A percentile compares a stretch with the other conserved stretches of the same genome.
phyloP scores from a whole-genome alignment of 2,329 filamentous ascomycete genomes.

The Diaporthe sp. region DNA sequence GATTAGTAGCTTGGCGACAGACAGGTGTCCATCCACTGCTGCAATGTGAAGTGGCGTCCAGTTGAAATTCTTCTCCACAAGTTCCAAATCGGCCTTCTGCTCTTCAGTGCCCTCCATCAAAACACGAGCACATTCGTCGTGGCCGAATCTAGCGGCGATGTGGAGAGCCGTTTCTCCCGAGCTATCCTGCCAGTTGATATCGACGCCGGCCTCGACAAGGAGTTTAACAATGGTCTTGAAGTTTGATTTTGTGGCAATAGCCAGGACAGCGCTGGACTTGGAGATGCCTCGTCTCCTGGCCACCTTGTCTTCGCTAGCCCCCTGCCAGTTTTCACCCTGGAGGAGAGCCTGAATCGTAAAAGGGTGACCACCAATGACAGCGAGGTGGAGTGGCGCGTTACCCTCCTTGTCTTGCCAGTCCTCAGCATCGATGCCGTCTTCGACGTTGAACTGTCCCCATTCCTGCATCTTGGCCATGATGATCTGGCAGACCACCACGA shows the following conservation, averaged over 20 bases:
- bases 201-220: slow-evolving; percentile 88
- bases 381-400: slow-evolving; percentile 89
- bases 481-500: slow-evolving; percentile 88
- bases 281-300: slow-evolving; percentile 76
- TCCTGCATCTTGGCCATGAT: slow-evolving; percentile 89
- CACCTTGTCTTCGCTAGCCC: slow-evolving; percentile 69
- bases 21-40: slow-evolving; percentile 85
- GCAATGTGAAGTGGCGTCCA: slow-evolving; percentile 98
- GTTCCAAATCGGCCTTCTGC: slow-evolving; percentile 80
- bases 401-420: slow-evolving; percentile 95
- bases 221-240: slow-evolving; percentile 86
- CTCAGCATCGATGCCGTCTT: slow-evolving; percentile 85
- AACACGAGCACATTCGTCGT: slow-evolving; percentile 81
- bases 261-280: slow-evolving; percentile 88
- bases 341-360: slow-evolving; percentile 86
- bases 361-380: slow-evolving; percentile 90
- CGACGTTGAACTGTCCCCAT: slow-evolving; percentile 88
- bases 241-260: slow-evolving; percentile 88
- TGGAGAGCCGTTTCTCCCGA: slow-evolving; percentile 93
- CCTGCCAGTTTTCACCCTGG: slow-evolving; percentile 82
- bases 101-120: slow-evolving; percentile 76
- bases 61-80: slow-evolving; percentile 84
- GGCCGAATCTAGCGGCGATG: slow-evolving; percentile 88
- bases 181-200: slow-evolving; percentile 93
- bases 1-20: slow-evolving; percentile 80